phyloP scores from a whole-genome alignment of 2,329 filamentous ascomycete genomes.

The Chaetomiaceae sp. region DNA sequence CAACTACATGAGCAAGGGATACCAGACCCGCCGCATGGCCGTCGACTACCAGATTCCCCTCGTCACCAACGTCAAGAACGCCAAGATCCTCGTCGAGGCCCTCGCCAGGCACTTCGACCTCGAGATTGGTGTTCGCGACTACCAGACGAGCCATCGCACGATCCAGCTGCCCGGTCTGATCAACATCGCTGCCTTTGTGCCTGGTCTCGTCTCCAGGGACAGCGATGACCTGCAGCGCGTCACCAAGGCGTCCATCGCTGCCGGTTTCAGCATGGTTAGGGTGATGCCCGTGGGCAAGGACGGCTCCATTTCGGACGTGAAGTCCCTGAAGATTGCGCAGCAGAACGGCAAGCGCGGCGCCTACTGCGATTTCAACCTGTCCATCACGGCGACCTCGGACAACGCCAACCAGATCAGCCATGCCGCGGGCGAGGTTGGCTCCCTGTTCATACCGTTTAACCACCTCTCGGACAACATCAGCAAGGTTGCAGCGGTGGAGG shows the following conservation, averaged over 20 bases:
- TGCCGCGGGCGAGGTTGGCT: conserved; percentile 69
- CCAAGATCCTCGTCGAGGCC: conserved; percentile 93
- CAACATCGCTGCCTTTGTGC: conserved; percentile 77
- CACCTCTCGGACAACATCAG: conserved; percentile 77
- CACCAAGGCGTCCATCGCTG: conserved; percentile 67
- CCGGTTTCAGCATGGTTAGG: conserved; percentile 76
- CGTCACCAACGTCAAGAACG: conserved; percentile 98
- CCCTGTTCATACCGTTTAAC: conserved; percentile 79
- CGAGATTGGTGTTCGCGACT: conserved; percentile 78
- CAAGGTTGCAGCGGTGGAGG: conserved; percentile 74
- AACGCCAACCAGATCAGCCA: conserved; percentile 73
- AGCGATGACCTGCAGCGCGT: conserved; percentile 66
- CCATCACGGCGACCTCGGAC: conserved; percentile 66
- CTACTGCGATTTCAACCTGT: conserved; percentile 77
- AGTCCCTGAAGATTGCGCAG: conserved; percentile 67
- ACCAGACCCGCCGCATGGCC: conserved; percentile 94
- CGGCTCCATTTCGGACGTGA: conserved; percentile 67
- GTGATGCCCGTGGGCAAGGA: conserved; percentile 73
- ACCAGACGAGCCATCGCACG: conserved; percentile 81
- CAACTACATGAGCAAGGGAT: conserved; percentile 98
- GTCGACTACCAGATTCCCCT: conserved; percentile 95
- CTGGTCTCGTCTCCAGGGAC: conserved; percentile 60
- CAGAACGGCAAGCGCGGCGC: conserved; percentile 63
- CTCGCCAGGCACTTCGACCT: conserved; percentile 86
- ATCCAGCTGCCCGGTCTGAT: conserved; percentile 69